phyloP scores from a whole-genome alignment of 768 basidiomycete genomes.

The Kwoniella newhampshirensis region DNA sequence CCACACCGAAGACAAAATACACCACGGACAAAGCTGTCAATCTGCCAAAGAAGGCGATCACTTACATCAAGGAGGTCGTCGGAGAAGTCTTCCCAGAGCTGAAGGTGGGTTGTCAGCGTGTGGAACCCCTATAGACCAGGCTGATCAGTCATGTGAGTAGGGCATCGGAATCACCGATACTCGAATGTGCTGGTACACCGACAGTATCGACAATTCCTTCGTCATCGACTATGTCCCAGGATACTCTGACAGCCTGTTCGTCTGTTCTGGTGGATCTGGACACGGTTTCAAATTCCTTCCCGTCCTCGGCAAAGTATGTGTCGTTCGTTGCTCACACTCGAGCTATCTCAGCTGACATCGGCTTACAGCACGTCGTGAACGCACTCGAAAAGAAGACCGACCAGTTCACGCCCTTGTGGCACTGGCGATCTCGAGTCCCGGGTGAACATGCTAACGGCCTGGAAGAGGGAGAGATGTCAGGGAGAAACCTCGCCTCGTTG shows the following conservation, averaged over 20 bases:
- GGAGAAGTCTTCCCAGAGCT: slow-evolving; percentile 28
- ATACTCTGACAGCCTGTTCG: slow-evolving; percentile 27
- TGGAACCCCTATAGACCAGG: background rate
- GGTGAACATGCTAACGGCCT: slow-evolving; percentile 26
- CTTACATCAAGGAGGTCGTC: slow-evolving; percentile 27
- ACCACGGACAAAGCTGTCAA: slow-evolving; percentile 20
- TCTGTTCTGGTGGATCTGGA: slow-evolving; percentile 28
- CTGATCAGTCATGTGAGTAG: too few relatives aligned
- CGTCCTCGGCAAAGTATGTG: slow-evolving; percentile 22
- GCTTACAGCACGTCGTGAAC: slow-evolving; percentile 30
- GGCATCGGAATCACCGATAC: slow-evolving; percentile 33
- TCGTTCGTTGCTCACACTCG: background rate
- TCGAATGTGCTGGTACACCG: slow-evolving; percentile 41
- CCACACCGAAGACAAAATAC: slow-evolving; percentile 29
- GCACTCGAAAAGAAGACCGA: slow-evolving; percentile 23
- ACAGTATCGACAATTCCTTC: slow-evolving; percentile 35
- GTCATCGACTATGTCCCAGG: slow-evolving; percentile 34
- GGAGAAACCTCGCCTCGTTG: slow-evolving; percentile 21
- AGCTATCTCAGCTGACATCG: too few relatives aligned
- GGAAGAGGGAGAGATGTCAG: slow-evolving; percentile 29
- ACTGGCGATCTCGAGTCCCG: slow-evolving; percentile 14
- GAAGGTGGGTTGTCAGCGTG: background rate
- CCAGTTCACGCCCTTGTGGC: slow-evolving; percentile 29
- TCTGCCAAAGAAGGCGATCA: slow-evolving; percentile 27
- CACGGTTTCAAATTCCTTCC: slow-evolving; percentile 41